Evolutionary conservation across 352 stramenopile genomes (phyloP).

Genomic region (Hyaloperonospora brassicae): DNA sequence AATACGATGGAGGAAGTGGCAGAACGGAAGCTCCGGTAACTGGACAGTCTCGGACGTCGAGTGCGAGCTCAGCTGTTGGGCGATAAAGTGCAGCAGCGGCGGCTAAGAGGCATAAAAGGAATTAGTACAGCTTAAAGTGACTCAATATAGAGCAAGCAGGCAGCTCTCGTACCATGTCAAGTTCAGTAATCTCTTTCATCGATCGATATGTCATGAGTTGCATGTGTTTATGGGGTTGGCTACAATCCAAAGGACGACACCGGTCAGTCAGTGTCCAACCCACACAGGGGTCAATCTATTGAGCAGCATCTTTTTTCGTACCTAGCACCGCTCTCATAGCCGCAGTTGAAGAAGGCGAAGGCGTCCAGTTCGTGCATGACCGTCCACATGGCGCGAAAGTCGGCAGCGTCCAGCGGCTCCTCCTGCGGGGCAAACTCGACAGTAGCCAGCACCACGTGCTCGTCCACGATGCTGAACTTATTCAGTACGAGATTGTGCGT

Average conservation of each 20-base stretch:
- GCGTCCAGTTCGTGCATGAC: conserved; percentile 56
- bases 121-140: conserved; percentile 4
- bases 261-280: conserved; percentile 5
- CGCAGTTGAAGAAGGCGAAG: conserved; percentile 83
- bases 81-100: conserved; percentile 65
- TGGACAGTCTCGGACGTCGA: conserved; percentile 38
- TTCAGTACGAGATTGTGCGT: conserved; percentile 80
- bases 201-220: conserved; percentile 79
- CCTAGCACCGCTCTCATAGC: conserved; percentile 73
- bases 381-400: conserved; percentile 71
- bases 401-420: conserved; percentile 33
- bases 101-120: conserved; percentile 29
- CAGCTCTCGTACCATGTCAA: conserved; percentile 38
- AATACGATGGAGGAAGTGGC: conserved; percentile 65
- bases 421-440: conserved; percentile 67
- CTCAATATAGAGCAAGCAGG: background rate
- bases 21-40: conserved; percentile 57
- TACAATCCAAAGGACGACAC: conserved; percentile 17
- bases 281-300: background rate
- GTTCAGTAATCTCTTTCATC: conserved; percentile 47
- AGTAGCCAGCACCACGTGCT: conserved; percentile 67
- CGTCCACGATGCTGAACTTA: conserved; percentile 75
- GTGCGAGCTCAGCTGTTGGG: conserved; percentile 36
- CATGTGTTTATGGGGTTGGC: conserved; percentile 85
- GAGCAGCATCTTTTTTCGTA: conserved; percentile 8